Conservation (phyloP, 345 rosid species). For the Passiflora organensis region DNA sequence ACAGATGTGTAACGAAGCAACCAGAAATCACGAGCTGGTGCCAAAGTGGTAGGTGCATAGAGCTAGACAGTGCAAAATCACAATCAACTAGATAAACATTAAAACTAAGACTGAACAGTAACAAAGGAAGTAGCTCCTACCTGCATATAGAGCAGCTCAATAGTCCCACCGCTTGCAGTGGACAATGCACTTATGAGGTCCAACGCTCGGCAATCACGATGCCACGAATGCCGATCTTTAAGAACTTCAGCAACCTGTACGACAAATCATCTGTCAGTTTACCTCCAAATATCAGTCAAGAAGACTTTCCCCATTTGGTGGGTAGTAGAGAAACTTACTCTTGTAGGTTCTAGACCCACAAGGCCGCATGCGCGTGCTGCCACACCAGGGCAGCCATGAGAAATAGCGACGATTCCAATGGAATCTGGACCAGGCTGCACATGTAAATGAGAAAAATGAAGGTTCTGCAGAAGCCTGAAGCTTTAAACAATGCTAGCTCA, state of each 20-base stretch:
- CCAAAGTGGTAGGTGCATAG: slow-evolving; percentile 97
- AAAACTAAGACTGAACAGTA: neutral
- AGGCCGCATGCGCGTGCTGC: slow-evolving; percentile 99
- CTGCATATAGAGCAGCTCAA: slow-evolving; percentile 99
- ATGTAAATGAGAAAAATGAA: neutral
- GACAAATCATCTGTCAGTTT: neutral
- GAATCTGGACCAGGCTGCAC: slow-evolving; percentile 99
- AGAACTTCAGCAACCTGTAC: slow-evolving; percentile 95
- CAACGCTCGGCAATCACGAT: slow-evolving; percentile 98
- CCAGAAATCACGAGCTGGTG: slow-evolving; percentile 99
- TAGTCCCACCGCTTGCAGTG: slow-evolving; percentile 95
- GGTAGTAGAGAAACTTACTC: slow-evolving; percentile 50
- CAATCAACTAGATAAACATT: neutral
- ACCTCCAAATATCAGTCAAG: neutral
- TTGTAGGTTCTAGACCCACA: slow-evolving; percentile 98
- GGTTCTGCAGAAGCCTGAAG: neutral
- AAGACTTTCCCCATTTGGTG: neutral
- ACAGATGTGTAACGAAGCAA: slow-evolving; percentile 90
- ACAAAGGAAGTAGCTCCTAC: slow-evolving; percentile 25
- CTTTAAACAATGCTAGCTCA: neutral
- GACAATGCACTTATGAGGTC: slow-evolving; percentile 93
- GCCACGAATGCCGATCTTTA: slow-evolving; percentile 97
- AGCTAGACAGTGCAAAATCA: slow-evolving; percentile 45
- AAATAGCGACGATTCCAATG: slow-evolving; percentile 99
- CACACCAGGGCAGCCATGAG: slow-evolving; percentile 99